Percentiles rank a stretch among this genome's conserved stretches.
phyloP scores from a whole-genome alignment of 2,329 filamentous ascomycete species.

The Trichoderma polysporum region DNA sequence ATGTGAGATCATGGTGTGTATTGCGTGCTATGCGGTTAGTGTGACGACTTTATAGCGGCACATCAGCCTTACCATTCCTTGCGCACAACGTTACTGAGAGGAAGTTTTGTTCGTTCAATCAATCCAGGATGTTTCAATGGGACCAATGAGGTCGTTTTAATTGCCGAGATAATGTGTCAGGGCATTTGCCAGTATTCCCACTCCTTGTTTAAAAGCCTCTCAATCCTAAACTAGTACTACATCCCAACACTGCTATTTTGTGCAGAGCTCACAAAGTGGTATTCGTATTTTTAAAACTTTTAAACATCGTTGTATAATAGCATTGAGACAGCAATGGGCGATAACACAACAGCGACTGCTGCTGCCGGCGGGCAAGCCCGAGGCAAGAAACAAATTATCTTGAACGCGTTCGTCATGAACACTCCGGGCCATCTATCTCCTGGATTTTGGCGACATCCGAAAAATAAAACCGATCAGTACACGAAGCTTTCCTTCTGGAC shows the following conservation, averaged over 20 bases:
- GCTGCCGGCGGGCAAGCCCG: neutral
- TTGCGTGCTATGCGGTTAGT: slow-evolving; percentile 16
- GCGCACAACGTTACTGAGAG: neutral
- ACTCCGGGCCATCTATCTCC: slow-evolving; percentile 16
- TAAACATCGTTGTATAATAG: neutral
- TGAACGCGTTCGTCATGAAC: slow-evolving; percentile 19
- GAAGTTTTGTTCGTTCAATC: neutral
- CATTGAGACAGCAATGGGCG: neutral
- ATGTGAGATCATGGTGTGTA: slow-evolving; percentile 18
- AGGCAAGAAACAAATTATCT: slow-evolving; percentile 18
- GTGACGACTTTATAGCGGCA: slow-evolving; percentile 10
- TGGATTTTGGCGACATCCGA: slow-evolving; percentile 13
- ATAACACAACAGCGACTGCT: neutral
- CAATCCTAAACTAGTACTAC: neutral
- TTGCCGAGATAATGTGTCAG: neutral
- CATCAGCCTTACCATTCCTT: neutral
- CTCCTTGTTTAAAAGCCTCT: neutral
- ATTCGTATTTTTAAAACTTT: neutral
- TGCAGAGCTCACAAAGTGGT: neutral
- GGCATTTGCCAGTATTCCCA: neutral
- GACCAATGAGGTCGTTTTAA: neutral
- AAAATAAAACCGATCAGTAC: slow-evolving; percentile 51
- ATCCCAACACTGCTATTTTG: neutral
- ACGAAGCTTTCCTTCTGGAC: slow-evolving; percentile 64
- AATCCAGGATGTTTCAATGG: neutral